Evolutionary conservation across 768 basidiomycete species (phyloP), one percentile per base, ranked within the genome.

Genomic region (Pleurotus djamor): DNA sequence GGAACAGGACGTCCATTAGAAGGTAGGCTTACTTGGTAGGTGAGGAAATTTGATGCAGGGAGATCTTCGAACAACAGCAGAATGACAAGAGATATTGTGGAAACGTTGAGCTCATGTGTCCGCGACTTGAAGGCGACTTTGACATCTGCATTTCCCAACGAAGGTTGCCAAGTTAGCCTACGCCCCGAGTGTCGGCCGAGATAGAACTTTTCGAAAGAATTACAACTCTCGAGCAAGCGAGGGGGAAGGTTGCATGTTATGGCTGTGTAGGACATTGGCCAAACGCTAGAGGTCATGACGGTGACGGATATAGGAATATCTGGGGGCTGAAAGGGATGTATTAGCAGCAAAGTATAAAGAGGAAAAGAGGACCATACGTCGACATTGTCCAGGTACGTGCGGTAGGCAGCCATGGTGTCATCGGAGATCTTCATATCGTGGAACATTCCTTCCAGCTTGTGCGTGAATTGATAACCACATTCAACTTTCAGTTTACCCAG

Each of bases 371-470:
- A n/a, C n/a, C 87, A 62, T 68, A 96, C 94, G 50, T 79, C 77
- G 2, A 76, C 83, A 63, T 79, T 83, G 48, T 79, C 77, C 32
- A 94, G 72, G 69, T 83, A 75, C 8, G 75, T 76, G 45, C 83
- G 83, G 70, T 94, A 99, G 4, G 83, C 84, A 37, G 82, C 77
- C 81, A 90, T 91, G 13, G 86, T 87, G 58, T 99, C 97, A 16
- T 77, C 73, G 4, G 94, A 96, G 33, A 96, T 71, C 66, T 87
- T 92, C 87, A 99, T 95, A 69, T 98, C 96, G 64, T 93, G 83
- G 84, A 99, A 97, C 96, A 99, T 99, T 59, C 96, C 96, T 72
- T 99, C 96, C 67, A 98, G 78, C 71, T 96, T 96, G 74, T 96
- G 94, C 1, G 97, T 98, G 72, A 98, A 99, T 69, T 96, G 94